Evolutionary conservation across 179 eudicot genomes (phyloP).

Genomic region (Corrigiola litoralis): DNA sequence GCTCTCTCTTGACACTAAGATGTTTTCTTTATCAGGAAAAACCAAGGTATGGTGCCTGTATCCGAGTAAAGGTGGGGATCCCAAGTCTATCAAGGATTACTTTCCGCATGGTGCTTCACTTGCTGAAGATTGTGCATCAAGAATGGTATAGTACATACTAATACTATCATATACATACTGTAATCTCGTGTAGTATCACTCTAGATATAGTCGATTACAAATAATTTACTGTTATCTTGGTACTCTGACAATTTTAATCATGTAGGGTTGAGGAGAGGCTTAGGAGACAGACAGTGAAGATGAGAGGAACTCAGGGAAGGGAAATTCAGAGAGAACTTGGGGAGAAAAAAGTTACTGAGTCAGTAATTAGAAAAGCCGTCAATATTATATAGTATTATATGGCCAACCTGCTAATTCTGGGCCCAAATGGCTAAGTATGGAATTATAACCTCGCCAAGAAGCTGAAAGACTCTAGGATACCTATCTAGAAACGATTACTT

Average conservation of each 20-base stretch:
- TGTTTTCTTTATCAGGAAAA: constrained; percentile 50
- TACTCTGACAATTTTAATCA: background rate
- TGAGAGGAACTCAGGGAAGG: too few species aligned
- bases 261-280: background rate
- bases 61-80: constrained; percentile 67
- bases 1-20: background rate
- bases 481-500: too few species aligned
- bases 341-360: too few species aligned
- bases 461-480: too few species aligned
- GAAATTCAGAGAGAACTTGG: too few species aligned
- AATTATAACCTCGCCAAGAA: too few species aligned
- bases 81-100: constrained; percentile 59
- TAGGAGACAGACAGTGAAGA: background rate
- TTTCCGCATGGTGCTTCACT: constrained; percentile 30
- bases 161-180: background rate
- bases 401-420: too few species aligned
- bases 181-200: background rate
- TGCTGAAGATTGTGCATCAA: constrained; percentile 17
- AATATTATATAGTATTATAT: too few species aligned
- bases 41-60: constrained; percentile 82
- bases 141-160: constrained; percentile 31
- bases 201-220: background rate
- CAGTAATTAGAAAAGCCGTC: too few species aligned
- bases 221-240: constrained; percentile 2
- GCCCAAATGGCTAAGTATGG: too few species aligned